phyloP scores from a whole-genome alignment of 768 basidiomycete species.

The Mrakia gelida region DNA sequence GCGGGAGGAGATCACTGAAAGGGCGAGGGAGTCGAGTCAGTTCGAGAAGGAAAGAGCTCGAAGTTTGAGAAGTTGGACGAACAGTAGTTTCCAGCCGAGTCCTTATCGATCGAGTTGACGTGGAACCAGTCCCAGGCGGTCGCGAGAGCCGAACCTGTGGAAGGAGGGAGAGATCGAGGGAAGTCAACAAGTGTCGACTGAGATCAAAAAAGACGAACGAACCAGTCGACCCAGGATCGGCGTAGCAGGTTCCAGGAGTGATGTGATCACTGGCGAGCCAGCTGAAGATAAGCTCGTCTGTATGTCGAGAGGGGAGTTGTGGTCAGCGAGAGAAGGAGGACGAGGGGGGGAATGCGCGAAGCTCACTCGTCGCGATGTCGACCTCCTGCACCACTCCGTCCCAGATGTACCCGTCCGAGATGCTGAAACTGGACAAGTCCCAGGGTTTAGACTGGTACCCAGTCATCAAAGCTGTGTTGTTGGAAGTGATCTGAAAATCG shows the following conservation, averaged over 20 bases:
- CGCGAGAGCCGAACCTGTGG: not conserved
- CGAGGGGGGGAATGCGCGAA: not conserved
- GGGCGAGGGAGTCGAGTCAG: no score
- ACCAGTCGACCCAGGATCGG: slow-evolving; percentile 33
- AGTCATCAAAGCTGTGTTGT: slow-evolving; percentile 37
- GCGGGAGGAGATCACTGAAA: slow-evolving; percentile 35
- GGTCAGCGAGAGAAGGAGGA: not conserved
- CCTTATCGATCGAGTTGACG: slow-evolving; percentile 40
- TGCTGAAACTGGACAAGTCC: slow-evolving; percentile 34
- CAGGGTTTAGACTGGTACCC: slow-evolving; percentile 32
- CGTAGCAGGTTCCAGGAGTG: slow-evolving; percentile 34
- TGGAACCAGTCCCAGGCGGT: slow-evolving; percentile 36
- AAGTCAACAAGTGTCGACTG: not conserved
- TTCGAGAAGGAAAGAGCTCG: no score
- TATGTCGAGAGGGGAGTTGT: not conserved
- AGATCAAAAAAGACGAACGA: not conserved
- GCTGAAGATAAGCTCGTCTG: slow-evolving; percentile 37
- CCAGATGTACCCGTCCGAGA: slow-evolving; percentile 34
- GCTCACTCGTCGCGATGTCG: slow-evolving; percentile 36
- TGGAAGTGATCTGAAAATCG: slow-evolving; percentile 37
- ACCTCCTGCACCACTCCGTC: slow-evolving; percentile 37
- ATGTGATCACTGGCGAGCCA: slow-evolving; percentile 39
- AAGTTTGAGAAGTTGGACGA: no score
- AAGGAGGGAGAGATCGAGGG: not conserved
- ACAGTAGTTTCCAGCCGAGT: slow-evolving; percentile 36